Base-by-base conservation (phyloP, 2,329 filamentous ascomycete species). In the Aspergillus intermedius region DNA sequence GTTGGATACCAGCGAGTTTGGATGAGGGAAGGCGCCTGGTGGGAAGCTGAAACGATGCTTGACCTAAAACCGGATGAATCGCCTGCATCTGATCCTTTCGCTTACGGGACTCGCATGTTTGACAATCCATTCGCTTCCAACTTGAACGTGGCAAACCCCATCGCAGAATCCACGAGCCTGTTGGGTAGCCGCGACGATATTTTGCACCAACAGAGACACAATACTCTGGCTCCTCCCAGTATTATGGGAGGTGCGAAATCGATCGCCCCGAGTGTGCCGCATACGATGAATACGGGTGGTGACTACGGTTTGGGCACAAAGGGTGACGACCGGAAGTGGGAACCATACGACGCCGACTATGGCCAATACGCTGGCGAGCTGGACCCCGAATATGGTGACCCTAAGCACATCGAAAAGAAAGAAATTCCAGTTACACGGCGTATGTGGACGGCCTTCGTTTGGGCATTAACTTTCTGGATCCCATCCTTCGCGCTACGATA, bases 41-140 rank as follows among this genome's bases (percentile, higher is more conserved):
- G 91, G 91, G 91, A 97, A 69, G 91, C 91, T 4, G 93, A 98
- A 72, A 88, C 82, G 52, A 95, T 96, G 87, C 83, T 97, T 23
- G 93, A 98, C 62, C 77, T 94, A 60, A 91, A 93, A 69, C 82
- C 84, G 1, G 75, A 79, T 46, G 79, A 82, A 25, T 65, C 69
- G 19, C 65, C 66, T 2, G 37, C 48, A 15, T 35, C 57, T 3
- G 71, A 73, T 44, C 72, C 74, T 3, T 75, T 77, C 50, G 75
- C 79, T 64, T 71, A 80, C 50, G 76, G 74, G 23, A 76, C 77
- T 23, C 77, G 73, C 41, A 80, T 79, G 51, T 79, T 91, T 55
- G 88, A 91, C 28, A 83, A 81, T 3, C 82, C 83, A 44, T 93
- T 91, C 61, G 84, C 87, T 7, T 76, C 79, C 13, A 70, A 67